A percentile compares a stretch with the other conserved stretches of the same genome.
Conservation (phyloP, 2,329 filamentous ascomycete genomes). For the Phyllosticta paracitricarpa region DNA sequence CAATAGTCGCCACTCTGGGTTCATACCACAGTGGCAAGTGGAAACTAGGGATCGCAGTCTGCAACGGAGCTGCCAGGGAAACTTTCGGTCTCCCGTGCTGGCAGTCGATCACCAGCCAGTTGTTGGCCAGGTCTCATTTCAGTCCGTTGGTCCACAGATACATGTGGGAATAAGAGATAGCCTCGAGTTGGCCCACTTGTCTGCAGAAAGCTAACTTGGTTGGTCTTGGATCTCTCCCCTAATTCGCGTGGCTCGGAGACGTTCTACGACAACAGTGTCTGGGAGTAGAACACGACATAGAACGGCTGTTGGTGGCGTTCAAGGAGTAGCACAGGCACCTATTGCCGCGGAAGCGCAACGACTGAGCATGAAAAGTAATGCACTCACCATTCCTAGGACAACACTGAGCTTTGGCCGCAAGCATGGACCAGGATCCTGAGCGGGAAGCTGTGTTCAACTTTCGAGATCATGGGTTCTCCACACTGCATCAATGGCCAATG, state of each 20-base stretch:
- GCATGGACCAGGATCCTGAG: not conserved
- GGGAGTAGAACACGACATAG: not conserved
- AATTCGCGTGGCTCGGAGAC: not conserved
- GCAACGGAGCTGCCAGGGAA: not conserved
- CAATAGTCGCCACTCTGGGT: not conserved
- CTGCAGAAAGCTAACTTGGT: not conserved
- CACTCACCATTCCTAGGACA: not conserved
- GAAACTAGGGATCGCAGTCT: not conserved
- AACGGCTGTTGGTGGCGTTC: not conserved
- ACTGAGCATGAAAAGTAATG: not conserved
- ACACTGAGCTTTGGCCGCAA: not conserved
- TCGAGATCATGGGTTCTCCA: not conserved
- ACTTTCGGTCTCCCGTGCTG: not conserved
- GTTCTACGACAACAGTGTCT: not conserved
- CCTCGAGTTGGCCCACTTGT: not conserved
- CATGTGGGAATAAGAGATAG: not conserved
- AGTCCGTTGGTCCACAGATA: not conserved
- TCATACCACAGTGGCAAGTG: not conserved
- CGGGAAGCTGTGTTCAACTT: not conserved
- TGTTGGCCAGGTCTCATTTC: not conserved
- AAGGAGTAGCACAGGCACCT: not conserved
- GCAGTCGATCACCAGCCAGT: not conserved
- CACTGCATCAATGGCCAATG: not conserved
- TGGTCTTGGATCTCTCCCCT: not conserved
- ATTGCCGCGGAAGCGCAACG: not conserved